Evolutionary conservation across 2,329 filamentous ascomycete species (phyloP).

Genomic region (Monosporascus cannonballus): DNA sequence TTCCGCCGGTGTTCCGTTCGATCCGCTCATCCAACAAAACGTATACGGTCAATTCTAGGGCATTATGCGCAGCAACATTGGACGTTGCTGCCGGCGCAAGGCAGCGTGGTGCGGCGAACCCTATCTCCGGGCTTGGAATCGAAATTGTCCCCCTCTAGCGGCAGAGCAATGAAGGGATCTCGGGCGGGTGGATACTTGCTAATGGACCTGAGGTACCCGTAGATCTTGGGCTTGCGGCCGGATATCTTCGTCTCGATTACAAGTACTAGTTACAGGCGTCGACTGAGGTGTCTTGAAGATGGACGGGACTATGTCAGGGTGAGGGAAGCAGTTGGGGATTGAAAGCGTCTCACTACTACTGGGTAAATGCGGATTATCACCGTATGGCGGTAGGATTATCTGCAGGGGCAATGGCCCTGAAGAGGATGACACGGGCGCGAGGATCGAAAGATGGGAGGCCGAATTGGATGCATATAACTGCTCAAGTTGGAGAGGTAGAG

Average conservation of each 20-base stretch:
- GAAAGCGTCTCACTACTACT: constrained; percentile 10
- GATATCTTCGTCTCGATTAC: constrained; percentile 9
- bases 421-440: background rate
- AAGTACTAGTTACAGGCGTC: constrained; percentile 9
- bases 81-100: constrained; percentile 12
- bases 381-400: background rate
- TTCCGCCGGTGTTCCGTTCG: constrained; percentile 21
- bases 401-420: background rate
- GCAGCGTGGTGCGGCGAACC: constrained; percentile 9
- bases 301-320: constrained; percentile 26
- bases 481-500: background rate
- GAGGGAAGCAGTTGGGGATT: constrained; percentile 13
- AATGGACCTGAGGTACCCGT: constrained; percentile 23
- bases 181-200: constrained; percentile 29
- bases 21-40: constrained; percentile 27
- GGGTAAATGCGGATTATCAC: background rate
- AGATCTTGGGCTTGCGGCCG: constrained; percentile 8
- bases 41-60: constrained; percentile 20
- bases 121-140: constrained; percentile 18
- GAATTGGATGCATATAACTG: background rate
- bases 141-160: constrained; percentile 30
- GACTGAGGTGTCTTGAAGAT: constrained; percentile 23
- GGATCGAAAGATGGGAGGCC: background rate
- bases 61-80: constrained; percentile 19
- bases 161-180: constrained; percentile 29